Evolutionary conservation across 345 rosid species (phyloP).

Genomic region (Eucalyptus brandiana): DNA sequence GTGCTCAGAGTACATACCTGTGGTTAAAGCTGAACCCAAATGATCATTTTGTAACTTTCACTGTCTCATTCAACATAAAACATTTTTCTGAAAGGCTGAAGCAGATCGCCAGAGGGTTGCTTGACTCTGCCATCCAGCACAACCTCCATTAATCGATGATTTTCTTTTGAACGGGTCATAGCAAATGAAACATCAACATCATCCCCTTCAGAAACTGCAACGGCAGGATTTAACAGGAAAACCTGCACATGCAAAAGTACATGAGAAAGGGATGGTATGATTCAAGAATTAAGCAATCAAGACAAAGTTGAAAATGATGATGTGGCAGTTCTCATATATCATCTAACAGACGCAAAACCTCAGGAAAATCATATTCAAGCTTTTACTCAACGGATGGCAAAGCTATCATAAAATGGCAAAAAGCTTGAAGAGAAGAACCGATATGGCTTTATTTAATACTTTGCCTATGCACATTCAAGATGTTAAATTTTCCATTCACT

Average conservation of each 20-base stretch:
- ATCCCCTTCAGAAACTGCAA: conserved; percentile 42
- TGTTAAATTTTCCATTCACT: not conserved
- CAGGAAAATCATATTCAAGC: not conserved
- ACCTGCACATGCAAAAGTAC: conserved; percentile 43
- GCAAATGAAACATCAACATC: conserved; percentile 41
- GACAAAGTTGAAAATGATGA: not conserved
- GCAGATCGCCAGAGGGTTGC: conserved; percentile 36
- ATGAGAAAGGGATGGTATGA: not conserved
- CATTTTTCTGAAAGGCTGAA: conserved; percentile 37
- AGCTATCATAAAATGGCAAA: not conserved
- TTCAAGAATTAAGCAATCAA: not conserved
- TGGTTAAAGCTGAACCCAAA: not conserved
- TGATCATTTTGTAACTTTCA: not conserved
- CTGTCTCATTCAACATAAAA: conserved; percentile 64
- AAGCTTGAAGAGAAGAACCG: not conserved
- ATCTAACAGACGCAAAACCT: not conserved
- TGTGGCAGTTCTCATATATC: not conserved
- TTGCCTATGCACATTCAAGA: not conserved
- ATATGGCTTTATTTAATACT: not conserved
- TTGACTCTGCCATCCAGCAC: conserved; percentile 52
- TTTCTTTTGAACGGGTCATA: conserved; percentile 82
- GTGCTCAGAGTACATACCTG: not conserved
- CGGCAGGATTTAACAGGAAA: conserved; percentile 51
- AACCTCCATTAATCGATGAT: conserved; percentile 83
- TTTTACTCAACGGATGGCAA: not conserved